A percentile compares a stretch with the other conserved stretches of the same genome.
These are phyloP conservation scores for Tylopilus sp. DNA, from an alignment of 1,284 basidiomycete species.

Conservation along the genomic window DNA sequence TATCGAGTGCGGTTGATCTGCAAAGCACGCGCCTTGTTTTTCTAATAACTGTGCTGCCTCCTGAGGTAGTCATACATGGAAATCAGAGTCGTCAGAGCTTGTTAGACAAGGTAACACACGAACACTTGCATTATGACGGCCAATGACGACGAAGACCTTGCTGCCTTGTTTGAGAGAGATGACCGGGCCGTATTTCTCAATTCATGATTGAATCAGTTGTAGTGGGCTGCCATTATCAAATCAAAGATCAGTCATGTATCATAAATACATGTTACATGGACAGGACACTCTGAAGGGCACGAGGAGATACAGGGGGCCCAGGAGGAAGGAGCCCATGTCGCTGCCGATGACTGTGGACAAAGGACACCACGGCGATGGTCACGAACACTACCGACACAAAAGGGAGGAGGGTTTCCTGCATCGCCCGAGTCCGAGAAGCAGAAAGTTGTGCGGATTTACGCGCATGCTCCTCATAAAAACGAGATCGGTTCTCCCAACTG, in stretches of 20 bases:
- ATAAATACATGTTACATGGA: not conserved
- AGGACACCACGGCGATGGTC: slow-evolving; percentile 2
- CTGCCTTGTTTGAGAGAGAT: slow-evolving; percentile 33
- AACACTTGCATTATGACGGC: slow-evolving; percentile 24
- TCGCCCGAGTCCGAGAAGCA: not conserved
- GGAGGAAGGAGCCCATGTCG: slow-evolving; percentile 23
- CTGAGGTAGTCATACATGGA: slow-evolving; percentile 17
- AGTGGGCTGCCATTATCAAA: slow-evolving; percentile 12
- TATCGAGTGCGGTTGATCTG: slow-evolving; percentile 49
- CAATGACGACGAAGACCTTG: slow-evolving; percentile 31
- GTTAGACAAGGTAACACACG: not conserved
- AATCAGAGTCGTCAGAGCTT: not conserved
- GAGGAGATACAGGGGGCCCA: slow-evolving; percentile 24
- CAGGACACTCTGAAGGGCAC: slow-evolving; percentile 18
- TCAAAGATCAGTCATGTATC: not conserved
- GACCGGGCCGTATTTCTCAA: slow-evolving; percentile 39
- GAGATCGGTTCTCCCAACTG: too few species aligned
- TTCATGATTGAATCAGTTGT: slow-evolving; percentile 34
- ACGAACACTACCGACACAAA: not conserved
- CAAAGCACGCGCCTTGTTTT: slow-evolving; percentile 48
- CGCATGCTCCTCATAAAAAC: too few species aligned
- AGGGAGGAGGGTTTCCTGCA: not conserved
- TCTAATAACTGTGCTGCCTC: slow-evolving; percentile 56
- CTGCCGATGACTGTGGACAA: slow-evolving; percentile 2
- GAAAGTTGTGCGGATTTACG: too few species aligned